Percentiles rank a stretch among this genome's conserved stretches.
Evolutionary conservation across 345 rosid genomes (phyloP).

Genomic region (Schrenkiella parvula): DNA sequence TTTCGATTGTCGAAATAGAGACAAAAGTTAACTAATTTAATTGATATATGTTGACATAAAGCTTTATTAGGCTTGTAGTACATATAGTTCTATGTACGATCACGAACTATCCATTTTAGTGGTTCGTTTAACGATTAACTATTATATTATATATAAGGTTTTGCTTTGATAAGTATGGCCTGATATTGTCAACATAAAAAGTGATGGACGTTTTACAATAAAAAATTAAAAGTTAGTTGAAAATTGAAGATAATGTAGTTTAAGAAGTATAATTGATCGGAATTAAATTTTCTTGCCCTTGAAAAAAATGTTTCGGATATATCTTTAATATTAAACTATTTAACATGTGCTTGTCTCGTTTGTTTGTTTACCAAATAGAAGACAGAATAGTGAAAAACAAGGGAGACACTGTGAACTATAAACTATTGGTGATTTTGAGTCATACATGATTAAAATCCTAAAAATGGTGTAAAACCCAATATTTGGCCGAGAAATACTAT

Average conservation of each 20-base stretch:
- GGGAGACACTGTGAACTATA: not conserved
- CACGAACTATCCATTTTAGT: not conserved
- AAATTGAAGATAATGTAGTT: constrained; percentile 13
- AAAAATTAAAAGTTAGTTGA: not conserved
- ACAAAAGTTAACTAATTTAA: not conserved
- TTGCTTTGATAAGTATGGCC: not conserved
- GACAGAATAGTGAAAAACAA: not conserved
- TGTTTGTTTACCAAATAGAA: not conserved
- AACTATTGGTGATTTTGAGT: not conserved
- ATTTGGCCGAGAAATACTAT: not conserved
- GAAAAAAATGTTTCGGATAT: not conserved
- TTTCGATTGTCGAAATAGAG: not conserved
- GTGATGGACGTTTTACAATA: constrained; percentile 4
- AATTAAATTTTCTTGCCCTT: not conserved
- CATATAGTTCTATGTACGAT: not conserved
- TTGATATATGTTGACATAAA: no score
- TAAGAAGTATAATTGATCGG: not conserved
- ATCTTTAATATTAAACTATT: not conserved
- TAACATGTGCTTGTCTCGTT: not conserved
- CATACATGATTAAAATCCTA: not conserved
- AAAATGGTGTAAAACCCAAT: constrained; percentile 12
- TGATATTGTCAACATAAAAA: not conserved
- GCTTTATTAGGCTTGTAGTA: not conserved
- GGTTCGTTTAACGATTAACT: not conserved
- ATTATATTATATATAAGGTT: not conserved